phyloP scores from a whole-genome alignment of 352 stramenopile genomes.

The Phytophthora pini region DNA sequence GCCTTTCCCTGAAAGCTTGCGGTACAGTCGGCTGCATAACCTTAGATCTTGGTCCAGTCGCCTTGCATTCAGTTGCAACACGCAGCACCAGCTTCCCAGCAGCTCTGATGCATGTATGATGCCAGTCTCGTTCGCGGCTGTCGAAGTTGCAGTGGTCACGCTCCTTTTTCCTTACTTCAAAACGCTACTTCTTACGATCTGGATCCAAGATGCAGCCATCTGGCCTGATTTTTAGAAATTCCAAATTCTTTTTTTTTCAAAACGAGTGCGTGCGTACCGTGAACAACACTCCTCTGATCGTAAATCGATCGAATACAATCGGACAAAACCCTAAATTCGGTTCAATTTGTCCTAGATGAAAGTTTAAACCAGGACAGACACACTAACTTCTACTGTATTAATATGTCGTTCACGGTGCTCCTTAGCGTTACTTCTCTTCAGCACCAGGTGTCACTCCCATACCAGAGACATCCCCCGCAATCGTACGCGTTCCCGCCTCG shows the following conservation, averaged over 20 bases:
- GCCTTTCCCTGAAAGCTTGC: constrained; percentile 12
- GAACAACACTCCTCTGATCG: background rate
- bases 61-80: background rate
- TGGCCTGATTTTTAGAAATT: constrained; percentile 4
- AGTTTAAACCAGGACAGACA: background rate
- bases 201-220: background rate
- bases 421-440: constrained; percentile 18
- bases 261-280: constrained; percentile 8
- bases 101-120: background rate
- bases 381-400: background rate
- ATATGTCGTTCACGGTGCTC: constrained; percentile 7
- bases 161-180: constrained; percentile 2
- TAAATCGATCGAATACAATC: constrained; percentile 1
- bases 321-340: background rate
- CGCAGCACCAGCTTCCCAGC: background rate
- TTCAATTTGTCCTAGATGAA: background rate
- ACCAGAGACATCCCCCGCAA: constrained; percentile 25
- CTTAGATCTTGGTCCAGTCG: background rate
- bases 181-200: constrained; percentile 7
- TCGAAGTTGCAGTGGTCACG: constrained; percentile 6
- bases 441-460: constrained; percentile 17
- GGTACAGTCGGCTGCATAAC: background rate
- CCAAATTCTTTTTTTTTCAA: constrained; percentile 6
- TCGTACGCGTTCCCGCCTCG: constrained; percentile 21
- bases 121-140: constrained; percentile 17